Evolutionary conservation across 495 filamentous ascomycete species (phyloP).

Genomic region (Glutinoglossum americanum): DNA sequence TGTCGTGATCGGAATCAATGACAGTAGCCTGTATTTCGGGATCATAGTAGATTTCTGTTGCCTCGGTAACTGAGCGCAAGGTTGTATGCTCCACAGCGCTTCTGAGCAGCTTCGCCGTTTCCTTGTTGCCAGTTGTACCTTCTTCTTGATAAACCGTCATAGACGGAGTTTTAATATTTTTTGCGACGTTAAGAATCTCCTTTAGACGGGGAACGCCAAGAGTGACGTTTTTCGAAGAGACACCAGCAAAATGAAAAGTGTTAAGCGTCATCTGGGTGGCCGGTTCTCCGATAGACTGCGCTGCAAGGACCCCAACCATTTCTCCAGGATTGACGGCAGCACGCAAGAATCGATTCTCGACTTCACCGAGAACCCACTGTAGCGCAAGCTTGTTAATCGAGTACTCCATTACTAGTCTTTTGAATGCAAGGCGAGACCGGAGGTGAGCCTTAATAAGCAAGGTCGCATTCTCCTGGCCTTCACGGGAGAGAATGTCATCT

Average conservation of each 20-base stretch:
- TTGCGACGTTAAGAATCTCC: constrained; percentile 95
- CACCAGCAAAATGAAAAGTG: constrained; percentile 99
- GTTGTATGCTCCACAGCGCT: constrained; percentile 89
- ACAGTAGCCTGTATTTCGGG: constrained; percentile 69
- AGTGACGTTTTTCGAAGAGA: constrained; percentile 97
- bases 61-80: constrained; percentile 69
- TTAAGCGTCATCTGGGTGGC: constrained; percentile 99
- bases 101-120: constrained; percentile 66
- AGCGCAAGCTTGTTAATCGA: constrained; percentile 81
- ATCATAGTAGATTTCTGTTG: constrained; percentile 94
- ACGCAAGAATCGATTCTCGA: constrained; percentile 66
- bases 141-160: constrained; percentile 80
- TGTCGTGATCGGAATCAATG: constrained; percentile 73
- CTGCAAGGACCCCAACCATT: constrained; percentile 96
- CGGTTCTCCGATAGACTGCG: constrained; percentile 95
- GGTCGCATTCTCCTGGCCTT: constrained; percentile 77
- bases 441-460: constrained; percentile 78
- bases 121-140: constrained; percentile 35
- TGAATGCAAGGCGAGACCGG: constrained; percentile 77
- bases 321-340: constrained; percentile 75
- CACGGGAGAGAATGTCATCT: constrained; percentile 52
- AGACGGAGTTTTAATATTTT: constrained; percentile 94
- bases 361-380: constrained; percentile 75
- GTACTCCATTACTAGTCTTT: constrained; percentile 63
- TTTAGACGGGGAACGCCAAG: constrained; percentile 97